Percentiles rank a stretch among this genome's conserved stretches.
Evolutionary conservation across 2,329 filamentous ascomycete genomes (phyloP).

Genomic region (Fusarium haematococcum): DNA sequence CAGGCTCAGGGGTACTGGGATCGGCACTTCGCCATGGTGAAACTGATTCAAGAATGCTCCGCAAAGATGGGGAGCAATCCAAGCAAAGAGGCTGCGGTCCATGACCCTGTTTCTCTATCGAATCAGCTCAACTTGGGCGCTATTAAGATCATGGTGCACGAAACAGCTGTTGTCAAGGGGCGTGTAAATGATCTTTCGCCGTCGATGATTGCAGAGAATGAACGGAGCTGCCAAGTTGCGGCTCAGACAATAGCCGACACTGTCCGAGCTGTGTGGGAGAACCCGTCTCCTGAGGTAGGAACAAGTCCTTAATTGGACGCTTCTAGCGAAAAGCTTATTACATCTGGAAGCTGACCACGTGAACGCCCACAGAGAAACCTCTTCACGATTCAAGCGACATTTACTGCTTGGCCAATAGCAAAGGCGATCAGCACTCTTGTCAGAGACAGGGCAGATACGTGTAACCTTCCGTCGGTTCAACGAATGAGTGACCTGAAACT

Average conservation of each 20-base stretch:
- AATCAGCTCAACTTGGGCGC: neutral
- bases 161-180: neutral
- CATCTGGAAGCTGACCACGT: too few species aligned
- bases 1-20: neutral
- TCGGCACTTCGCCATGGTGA: neutral
- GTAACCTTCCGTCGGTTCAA: too few species aligned
- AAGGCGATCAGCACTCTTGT: neutral
- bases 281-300: neutral
- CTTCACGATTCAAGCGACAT: neutral
- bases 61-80: neutral
- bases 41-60: neutral
- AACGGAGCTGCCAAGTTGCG: neutral
- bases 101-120: neutral
- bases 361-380: neutral
- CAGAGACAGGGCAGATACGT: too few species aligned
- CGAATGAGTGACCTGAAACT: neutral
- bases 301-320: too few species aligned
- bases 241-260: neutral
- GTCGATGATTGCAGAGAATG: neutral
- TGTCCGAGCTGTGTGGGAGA: neutral
- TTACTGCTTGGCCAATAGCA: neutral
- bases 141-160: neutral
- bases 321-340: too few species aligned
- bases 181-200: neutral
- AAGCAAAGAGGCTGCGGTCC: neutral